phyloP scores from a whole-genome alignment of 2,329 filamentous ascomycete species.

The Penicillium sp. region DNA sequence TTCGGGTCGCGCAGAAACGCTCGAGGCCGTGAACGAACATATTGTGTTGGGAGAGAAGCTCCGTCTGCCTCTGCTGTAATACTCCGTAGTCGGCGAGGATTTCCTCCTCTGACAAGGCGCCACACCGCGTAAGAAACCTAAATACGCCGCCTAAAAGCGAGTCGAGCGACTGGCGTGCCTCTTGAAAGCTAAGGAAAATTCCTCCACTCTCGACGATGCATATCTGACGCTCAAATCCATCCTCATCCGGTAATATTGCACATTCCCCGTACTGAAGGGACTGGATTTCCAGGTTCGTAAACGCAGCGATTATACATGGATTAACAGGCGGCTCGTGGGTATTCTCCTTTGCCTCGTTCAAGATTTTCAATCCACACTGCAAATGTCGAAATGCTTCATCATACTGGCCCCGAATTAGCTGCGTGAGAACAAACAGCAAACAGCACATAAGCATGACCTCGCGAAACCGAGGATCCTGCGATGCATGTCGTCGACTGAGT shows the following conservation, averaged over 20 bases:
- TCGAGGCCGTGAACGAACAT: conserved; percentile 1
- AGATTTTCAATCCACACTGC: conserved; percentile 5
- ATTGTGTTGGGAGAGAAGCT: background rate
- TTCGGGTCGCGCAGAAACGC: background rate
- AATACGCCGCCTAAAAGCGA: background rate
- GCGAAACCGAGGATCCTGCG: conserved; percentile 15
- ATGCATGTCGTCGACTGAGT: conserved; percentile 8
- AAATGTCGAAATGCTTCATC: conserved; percentile 18
- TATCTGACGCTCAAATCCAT: background rate
- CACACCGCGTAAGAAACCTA: background rate
- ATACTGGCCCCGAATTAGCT: conserved; percentile 14
- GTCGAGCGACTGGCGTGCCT: conserved; percentile 7
- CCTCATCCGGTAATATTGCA: background rate
- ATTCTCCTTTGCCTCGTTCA: background rate
- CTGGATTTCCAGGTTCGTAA: conserved; percentile 14
- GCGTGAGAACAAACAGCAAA: conserved; percentile 14
- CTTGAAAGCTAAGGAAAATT: background rate
- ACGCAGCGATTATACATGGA: conserved; percentile 7
- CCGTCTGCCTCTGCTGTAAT: background rate
- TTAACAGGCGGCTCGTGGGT: background rate
- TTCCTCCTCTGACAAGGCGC: background rate
- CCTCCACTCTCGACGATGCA: too few species aligned
- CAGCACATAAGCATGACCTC: conserved; percentile 18
- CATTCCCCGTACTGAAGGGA: conserved; percentile 5
- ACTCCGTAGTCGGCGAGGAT: background rate